phyloP scores from a whole-genome alignment of 306 rosid species.

The Trichosanthes truncata region DNA sequence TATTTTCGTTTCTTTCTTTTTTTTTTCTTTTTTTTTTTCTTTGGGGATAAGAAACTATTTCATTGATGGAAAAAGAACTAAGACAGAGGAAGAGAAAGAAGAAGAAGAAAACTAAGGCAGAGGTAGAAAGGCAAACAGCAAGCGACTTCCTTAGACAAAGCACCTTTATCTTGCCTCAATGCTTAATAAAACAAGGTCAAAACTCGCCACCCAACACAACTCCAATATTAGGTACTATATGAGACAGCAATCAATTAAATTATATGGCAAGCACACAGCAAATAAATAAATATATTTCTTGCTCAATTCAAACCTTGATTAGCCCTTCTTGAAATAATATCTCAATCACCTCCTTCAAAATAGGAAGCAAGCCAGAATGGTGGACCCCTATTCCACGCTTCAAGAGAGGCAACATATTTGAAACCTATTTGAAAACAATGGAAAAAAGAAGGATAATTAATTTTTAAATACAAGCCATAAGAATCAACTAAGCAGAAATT shows the following conservation, averaged over 20 bases:
- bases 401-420: constrained; percentile 82
- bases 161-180: neutral
- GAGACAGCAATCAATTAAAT: neutral
- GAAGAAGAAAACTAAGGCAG: neutral
- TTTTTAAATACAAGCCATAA: neutral
- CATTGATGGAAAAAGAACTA: neutral
- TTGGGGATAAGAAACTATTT: neutral
- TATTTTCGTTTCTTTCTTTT: neutral
- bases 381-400: constrained; percentile 98
- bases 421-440: constrained; percentile 42
- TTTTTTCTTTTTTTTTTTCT: neutral
- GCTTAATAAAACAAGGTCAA: neutral
- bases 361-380: constrained; percentile 98
- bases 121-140: neutral
- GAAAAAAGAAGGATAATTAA: neutral
- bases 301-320: constrained; percentile 56
- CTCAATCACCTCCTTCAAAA: constrained; percentile 93
- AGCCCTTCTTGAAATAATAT: constrained; percentile 91
- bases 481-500: neutral
- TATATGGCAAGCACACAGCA: neutral
- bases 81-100: neutral
- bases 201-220: neutral
- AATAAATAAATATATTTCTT: neutral
- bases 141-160: neutral
- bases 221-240: neutral